These are phyloP conservation scores for Colletotrichum sp. DNA, from an alignment of 2,329 filamentous ascomycete species.

Conservation along the genomic window DNA sequence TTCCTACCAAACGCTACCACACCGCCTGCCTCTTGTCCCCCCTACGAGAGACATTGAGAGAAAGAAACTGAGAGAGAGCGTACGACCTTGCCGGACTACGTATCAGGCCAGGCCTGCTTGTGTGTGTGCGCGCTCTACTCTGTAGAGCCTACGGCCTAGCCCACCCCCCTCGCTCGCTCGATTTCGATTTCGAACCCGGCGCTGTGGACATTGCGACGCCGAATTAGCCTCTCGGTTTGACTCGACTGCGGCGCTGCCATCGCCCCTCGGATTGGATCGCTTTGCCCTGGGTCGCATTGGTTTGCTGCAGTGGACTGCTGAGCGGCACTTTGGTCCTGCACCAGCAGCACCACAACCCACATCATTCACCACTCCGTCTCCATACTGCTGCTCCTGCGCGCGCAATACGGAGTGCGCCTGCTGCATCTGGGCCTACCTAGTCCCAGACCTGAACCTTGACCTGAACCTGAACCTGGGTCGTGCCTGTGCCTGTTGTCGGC, in stretches of 20 bases:
- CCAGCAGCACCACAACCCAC: background rate
- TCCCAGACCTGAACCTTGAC: background rate
- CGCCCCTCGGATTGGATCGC: background rate
- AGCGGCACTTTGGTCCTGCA: background rate
- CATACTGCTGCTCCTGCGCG: background rate
- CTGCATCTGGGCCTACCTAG: background rate
- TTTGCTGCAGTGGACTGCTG: background rate
- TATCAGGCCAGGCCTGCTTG: background rate
- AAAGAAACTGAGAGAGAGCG: background rate
- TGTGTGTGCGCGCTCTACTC: background rate
- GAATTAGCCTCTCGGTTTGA: background rate
- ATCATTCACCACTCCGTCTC: background rate
- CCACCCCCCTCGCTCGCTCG: background rate
- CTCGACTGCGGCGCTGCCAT: background rate
- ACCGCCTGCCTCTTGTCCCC: background rate
- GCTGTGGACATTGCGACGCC: constrained; percentile 19
- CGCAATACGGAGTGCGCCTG: background rate
- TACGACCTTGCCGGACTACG: background rate
- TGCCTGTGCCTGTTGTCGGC: background rate
- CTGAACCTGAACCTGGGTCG: background rate
- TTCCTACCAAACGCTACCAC: background rate
- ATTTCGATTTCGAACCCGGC: background rate
- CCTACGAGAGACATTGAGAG: background rate
- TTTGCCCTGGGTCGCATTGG: background rate
- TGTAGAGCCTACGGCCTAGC: background rate